Base-by-base conservation (phyloP, 345 rosid genomes). In the Gossypium mustelinum region DNA sequence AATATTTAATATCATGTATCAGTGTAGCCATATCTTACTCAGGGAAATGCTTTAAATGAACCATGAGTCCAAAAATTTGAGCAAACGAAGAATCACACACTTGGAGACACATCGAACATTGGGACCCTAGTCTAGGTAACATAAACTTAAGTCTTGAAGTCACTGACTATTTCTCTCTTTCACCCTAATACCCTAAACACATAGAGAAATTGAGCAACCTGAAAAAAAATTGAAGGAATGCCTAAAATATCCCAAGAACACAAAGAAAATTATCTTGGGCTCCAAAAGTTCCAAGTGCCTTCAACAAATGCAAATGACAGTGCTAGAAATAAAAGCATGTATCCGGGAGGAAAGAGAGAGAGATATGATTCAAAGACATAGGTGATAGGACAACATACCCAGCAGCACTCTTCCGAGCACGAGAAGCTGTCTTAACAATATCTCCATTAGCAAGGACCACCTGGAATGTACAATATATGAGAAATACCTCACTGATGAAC, bases 371-470 rank as follows among this genome's bases (percentile, higher is more conserved):
- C 55, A 79, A 76, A 79, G 27, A 76, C 29, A 24, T 24, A 58
- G 63, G 34, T 58, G 43, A 43, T 12, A 78, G 48, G 75, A 79
- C 64, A 78, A 78, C 91, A 78, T 54, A 94, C 97, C 97, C 98
- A 47, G 98, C 97, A 82, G 97, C 85, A 86, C 98, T 92, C 83
- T 94, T 94, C 82, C 97, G 88, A 76, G 97, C 98, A 79, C 97
- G 93, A 59, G 98, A 94, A 81, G 97, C 97, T 79, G 98, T 92
- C 89, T 92, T 94, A 56, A 94, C 92, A 75, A 94, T 81, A 84
- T 87, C 92, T 81, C 98, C 98, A 85, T 87, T 84, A 56, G 95
- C 87, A 86, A 90, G 97, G 82, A 88, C 95, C 34, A 89, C 94
- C 98, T 91, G 89, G 47, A 68, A 78, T 67, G 77, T 67, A 68